Percentiles rank a stretch among this genome's conserved stretches.
Evolutionary conservation across 805 yeast species (phyloP).

Genomic region (Tetrapisispora pingtungensis): DNA sequence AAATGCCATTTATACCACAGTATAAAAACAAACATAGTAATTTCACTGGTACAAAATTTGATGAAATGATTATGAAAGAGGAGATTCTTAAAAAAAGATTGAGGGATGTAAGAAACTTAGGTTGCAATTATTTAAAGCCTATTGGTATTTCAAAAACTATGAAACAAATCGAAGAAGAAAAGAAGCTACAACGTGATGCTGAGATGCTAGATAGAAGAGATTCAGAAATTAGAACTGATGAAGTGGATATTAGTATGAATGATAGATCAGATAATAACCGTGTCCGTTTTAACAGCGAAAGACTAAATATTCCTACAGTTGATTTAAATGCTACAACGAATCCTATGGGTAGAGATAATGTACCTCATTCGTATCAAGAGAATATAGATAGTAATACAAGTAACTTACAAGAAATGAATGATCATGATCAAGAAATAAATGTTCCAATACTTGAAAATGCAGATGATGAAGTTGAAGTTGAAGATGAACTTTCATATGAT

Average conservation of each 20-base stretch:
- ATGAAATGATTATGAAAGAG: constrained; percentile 14
- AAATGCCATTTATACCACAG: constrained; percentile 12
- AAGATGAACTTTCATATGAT: constrained; percentile 27
- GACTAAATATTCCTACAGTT: not conserved
- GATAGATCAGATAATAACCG: not conserved
- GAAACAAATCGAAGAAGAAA: constrained; percentile 24
- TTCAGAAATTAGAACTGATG: not conserved
- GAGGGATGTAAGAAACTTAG: constrained; percentile 33
- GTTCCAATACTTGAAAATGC: not conserved
- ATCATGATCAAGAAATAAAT: not conserved
- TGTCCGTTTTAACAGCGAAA: not conserved
- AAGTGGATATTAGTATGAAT: not conserved
- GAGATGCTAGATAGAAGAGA: not conserved
- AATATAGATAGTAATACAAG: constrained; percentile 16
- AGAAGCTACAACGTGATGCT: constrained; percentile 1
- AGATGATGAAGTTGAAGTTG: constrained; percentile 17
- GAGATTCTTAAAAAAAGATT: constrained; percentile 9
- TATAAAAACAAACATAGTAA: constrained; percentile 2
- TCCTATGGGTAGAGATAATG: not conserved
- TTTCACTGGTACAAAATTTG: constrained; percentile 4
- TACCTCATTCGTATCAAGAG: constrained; percentile 14
- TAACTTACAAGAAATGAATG: not conserved
- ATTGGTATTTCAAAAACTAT: constrained; percentile 51
- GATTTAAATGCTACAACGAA: not conserved
- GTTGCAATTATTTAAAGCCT: constrained; percentile 43